Conservation (phyloP, 345 rosid genomes). For the Rhizophora mangle region DNA sequence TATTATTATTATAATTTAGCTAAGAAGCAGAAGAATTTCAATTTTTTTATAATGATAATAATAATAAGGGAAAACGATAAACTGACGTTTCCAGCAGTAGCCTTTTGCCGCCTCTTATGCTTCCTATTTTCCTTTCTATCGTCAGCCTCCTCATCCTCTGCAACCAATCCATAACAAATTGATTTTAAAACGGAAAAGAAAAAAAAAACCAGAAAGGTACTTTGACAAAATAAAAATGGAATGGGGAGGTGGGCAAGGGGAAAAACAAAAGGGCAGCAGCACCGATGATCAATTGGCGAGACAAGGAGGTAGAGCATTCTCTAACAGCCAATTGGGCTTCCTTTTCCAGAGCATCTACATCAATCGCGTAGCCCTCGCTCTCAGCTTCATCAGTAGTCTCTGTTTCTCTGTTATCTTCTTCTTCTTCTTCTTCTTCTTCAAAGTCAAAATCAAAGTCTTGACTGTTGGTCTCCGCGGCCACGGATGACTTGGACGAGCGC, state of each 20-base stretch:
- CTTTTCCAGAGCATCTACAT: conserved; percentile 55
- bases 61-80: not conserved
- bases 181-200: not conserved
- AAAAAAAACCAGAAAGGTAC: not conserved
- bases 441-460: not conserved
- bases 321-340: conserved; percentile 66
- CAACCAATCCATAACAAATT: conserved; percentile 6
- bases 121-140: conserved; percentile 49
- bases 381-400: conserved; percentile 18
- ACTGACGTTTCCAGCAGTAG: conserved; percentile 39
- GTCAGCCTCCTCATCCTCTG: conserved; percentile 62
- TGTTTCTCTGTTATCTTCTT: conserved; percentile 1
- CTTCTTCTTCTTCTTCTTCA: conserved; percentile 23
- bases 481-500: conserved; percentile 18
- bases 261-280: not conserved
- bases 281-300: conserved; percentile 65
- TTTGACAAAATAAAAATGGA: too few species aligned
- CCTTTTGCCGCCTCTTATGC: conserved; percentile 47
- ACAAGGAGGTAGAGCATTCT: conserved; percentile 57
- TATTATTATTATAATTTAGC: too few species aligned
- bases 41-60: not conserved
- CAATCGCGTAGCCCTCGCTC: conserved; percentile 33
- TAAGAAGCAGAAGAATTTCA: not conserved
- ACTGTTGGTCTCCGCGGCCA: too few species aligned
- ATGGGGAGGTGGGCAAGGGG: not conserved